phyloP scores from a whole-genome alignment of 2,329 filamentous ascomycete genomes.

The Colletotrichum magnum region DNA sequence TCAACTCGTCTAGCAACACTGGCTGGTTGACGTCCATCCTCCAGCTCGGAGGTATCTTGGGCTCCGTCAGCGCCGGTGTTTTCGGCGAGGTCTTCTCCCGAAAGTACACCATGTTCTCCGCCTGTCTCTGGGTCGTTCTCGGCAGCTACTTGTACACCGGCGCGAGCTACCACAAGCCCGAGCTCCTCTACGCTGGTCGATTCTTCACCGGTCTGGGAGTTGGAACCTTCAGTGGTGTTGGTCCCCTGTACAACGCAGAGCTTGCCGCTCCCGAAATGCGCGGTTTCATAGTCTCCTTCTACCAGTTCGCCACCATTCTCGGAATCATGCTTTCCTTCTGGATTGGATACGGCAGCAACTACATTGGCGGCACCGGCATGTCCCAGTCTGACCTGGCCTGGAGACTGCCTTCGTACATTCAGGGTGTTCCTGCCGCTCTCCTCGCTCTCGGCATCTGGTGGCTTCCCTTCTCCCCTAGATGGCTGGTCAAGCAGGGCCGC shows the following conservation, averaged over 20 bases:
- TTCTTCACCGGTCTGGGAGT: conserved; percentile 66
- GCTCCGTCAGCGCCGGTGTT: conserved; percentile 62
- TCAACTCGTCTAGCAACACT: conserved; percentile 60
- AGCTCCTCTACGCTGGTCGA: conserved; percentile 61
- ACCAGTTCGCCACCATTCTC: conserved; percentile 74
- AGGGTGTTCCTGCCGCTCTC: conserved; percentile 55
- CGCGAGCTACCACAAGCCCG: conserved; percentile 54
- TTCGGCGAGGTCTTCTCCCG: conserved; percentile 64
- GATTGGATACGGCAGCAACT: conserved; percentile 61
- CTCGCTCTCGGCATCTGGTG: conserved; percentile 55
- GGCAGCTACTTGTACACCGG: conserved; percentile 62
- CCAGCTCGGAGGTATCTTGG: conserved; percentile 64
- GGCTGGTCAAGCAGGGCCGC: conserved; percentile 54
- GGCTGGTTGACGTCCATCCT: conserved; percentile 68
- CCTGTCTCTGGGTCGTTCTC: conserved; percentile 61
- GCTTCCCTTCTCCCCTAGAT: conserved; percentile 55
- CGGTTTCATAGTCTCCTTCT: conserved; percentile 75
- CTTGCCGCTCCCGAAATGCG: conserved; percentile 75
- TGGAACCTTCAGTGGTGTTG: conserved; percentile 61
- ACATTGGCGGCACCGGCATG: conserved; percentile 62
- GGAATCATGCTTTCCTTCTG: conserved; percentile 68
- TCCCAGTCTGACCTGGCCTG: conserved; percentile 57
- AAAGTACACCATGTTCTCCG: conserved; percentile 67
- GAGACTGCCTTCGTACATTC: conserved; percentile 62
- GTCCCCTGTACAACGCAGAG: conserved; percentile 65